phyloP scores from a whole-genome alignment of 768 basidiomycete genomes.

The Trichaptum fuscoviolaceum region DNA sequence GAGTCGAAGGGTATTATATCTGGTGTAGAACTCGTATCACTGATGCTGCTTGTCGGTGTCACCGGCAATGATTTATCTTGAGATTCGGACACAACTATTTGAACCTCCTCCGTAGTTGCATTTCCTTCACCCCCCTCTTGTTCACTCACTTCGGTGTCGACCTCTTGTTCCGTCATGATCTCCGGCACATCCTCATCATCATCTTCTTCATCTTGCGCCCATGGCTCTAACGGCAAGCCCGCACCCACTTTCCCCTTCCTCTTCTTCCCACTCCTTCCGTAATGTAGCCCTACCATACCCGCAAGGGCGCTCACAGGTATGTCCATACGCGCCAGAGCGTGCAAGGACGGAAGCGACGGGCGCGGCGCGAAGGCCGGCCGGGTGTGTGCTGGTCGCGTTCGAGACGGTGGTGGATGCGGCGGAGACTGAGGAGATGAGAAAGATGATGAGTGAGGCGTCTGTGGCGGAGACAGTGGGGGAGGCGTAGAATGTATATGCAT shows the following conservation, averaged over 20 bases:
- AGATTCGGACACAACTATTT: background rate
- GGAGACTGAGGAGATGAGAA: conserved; percentile 14
- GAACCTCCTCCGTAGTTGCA: background rate
- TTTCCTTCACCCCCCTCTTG: background rate
- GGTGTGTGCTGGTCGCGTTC: conserved; percentile 35
- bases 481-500: conserved; percentile 5
- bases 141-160: background rate
- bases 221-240: conserved; percentile 37
- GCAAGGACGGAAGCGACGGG: conserved; percentile 39
- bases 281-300: conserved; percentile 28
- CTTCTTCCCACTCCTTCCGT: conserved; percentile 21
- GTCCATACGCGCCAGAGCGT: conserved; percentile 32
- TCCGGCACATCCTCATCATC: background rate
- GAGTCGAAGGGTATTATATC: background rate
- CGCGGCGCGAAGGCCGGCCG: conserved; percentile 34
- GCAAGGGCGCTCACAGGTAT: conserved; percentile 22
- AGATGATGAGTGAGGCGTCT: conserved; percentile 11
- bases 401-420: conserved; percentile 18
- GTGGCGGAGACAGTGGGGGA: conserved; percentile 1
- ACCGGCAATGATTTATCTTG: conserved; percentile 1
- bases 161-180: background rate
- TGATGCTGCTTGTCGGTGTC: background rate
- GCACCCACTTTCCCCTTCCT: conserved; percentile 39
- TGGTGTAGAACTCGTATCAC: background rate
- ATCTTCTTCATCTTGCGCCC: conserved; percentile 24